These are phyloP conservation scores for Jackrogersella multiformis DNA, from an alignment of 495 filamentous ascomycete genomes.

Conservation along the genomic window DNA sequence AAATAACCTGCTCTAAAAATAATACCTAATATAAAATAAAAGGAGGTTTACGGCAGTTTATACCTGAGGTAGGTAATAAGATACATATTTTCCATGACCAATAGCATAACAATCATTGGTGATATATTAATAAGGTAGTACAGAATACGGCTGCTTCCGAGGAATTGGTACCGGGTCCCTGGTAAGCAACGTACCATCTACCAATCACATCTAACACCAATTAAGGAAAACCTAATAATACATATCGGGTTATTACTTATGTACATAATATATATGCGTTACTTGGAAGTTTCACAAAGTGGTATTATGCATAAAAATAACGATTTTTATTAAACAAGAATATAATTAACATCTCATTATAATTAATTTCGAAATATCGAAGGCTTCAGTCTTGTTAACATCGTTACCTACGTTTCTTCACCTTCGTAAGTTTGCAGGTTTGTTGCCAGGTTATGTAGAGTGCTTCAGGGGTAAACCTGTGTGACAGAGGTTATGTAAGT, in stretches of 20 bases:
- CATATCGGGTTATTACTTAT: no score
- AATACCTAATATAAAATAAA: background rate
- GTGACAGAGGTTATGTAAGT: slow-evolving; percentile 19
- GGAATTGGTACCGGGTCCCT: background rate
- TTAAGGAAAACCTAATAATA: background rate
- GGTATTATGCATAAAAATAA: background rate
- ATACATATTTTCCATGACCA: background rate
- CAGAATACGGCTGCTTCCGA: slow-evolving; percentile 1
- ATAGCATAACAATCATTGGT: slow-evolving; percentile 6
- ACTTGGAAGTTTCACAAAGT: background rate
- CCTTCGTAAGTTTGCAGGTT: no score
- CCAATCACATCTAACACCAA: background rate
- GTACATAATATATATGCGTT: no score
- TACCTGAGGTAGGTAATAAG: background rate
- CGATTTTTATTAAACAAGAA: background rate
- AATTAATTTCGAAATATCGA: background rate
- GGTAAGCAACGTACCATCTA: background rate
- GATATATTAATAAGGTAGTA: no score
- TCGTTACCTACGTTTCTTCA: no score
- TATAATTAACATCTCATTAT: background rate
- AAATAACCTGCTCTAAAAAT: no score
- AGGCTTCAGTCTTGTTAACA: background rate
- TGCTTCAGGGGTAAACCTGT: slow-evolving; percentile 15
- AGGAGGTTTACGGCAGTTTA: background rate
- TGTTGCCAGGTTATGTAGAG: no score